Evolutionary conservation across 2,329 filamentous ascomycete genomes (phyloP).

Genomic region (Trichoderma harzianum): DNA sequence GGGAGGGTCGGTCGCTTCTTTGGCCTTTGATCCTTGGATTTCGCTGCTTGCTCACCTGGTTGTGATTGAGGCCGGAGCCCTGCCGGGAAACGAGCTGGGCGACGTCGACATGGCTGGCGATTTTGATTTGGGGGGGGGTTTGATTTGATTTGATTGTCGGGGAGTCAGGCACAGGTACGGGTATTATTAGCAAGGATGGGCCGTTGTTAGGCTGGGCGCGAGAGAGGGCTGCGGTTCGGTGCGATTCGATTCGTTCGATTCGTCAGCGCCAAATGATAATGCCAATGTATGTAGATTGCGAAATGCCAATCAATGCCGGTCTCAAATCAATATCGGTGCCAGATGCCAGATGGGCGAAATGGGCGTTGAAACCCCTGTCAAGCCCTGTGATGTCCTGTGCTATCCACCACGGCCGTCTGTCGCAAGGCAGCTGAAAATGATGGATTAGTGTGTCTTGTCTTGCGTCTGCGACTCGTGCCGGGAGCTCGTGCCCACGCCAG

Average conservation of each 20-base stretch:
- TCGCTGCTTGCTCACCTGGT: slow-evolving; percentile 12
- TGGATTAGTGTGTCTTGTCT: neutral
- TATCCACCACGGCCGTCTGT: neutral
- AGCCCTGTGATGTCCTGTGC: too few species aligned
- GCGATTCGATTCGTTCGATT: slow-evolving; percentile 25
- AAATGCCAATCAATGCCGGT: neutral
- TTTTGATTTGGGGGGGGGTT: slow-evolving; percentile 10
- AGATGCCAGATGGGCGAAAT: neutral
- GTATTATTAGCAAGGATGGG: neutral
- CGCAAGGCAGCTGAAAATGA: neutral
- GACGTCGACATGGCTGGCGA: slow-evolving; percentile 16
- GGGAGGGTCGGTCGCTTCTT: neutral
- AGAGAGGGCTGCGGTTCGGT: neutral
- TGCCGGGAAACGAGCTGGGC: slow-evolving; percentile 14
- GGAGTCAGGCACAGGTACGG: slow-evolving; percentile 50
- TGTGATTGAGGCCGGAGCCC: slow-evolving; percentile 1
- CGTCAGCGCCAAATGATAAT: neutral
- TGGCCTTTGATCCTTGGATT: slow-evolving; percentile 1
- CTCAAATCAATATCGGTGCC: neutral
- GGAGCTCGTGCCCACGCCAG: slow-evolving; percentile 11
- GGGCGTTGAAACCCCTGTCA: neutral
- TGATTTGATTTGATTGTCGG: slow-evolving; percentile 31
- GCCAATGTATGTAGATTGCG: neutral
- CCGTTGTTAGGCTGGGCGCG: slow-evolving; percentile 16
- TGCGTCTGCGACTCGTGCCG: slow-evolving; percentile 8